A percentile compares a stretch with the other conserved stretches of the same genome.
Conservation (phyloP, 2,329 filamentous ascomycete genomes). For the Aspergillus hiratsukae region DNA sequence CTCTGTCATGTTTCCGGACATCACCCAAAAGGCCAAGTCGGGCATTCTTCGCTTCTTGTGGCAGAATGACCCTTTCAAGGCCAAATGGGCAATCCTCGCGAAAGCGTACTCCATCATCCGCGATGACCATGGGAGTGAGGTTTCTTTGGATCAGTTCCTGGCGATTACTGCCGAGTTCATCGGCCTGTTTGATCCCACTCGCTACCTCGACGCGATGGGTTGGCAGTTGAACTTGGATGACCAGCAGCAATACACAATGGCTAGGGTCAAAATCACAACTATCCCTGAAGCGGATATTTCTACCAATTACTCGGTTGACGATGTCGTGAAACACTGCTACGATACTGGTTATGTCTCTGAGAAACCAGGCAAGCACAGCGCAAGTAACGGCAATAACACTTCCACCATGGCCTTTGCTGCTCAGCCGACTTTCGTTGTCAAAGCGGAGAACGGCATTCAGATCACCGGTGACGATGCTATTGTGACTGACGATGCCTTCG, state of each 20-base stretch:
- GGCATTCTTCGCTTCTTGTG: slow-evolving; percentile 48
- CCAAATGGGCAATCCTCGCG: slow-evolving; percentile 51
- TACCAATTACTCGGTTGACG: slow-evolving; percentile 29
- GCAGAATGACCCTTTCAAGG: slow-evolving; percentile 48
- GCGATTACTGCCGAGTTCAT: slow-evolving; percentile 44
- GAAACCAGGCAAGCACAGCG: slow-evolving; percentile 5
- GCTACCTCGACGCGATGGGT: slow-evolving; percentile 46
- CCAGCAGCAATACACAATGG: slow-evolving; percentile 22
- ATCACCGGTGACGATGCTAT: slow-evolving; percentile 12
- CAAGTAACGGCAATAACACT: slow-evolving; percentile 4
- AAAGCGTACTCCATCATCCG: slow-evolving; percentile 54
- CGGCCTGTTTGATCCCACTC: slow-evolving; percentile 42
- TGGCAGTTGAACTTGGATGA: slow-evolving; percentile 40
- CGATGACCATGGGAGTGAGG: slow-evolving; percentile 46
- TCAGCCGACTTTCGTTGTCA: slow-evolving; percentile 15
- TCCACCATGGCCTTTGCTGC: slow-evolving; percentile 25
- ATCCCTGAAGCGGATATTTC: slow-evolving; percentile 18
- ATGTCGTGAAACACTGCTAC: slow-evolving; percentile 31
- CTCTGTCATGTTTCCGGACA: slow-evolving; percentile 41
- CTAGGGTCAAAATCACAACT: slow-evolving; percentile 11
- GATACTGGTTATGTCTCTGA: slow-evolving; percentile 24
- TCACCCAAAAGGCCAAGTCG: slow-evolving; percentile 52
- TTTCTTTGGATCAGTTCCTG: slow-evolving; percentile 48
- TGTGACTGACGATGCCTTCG: not conserved
- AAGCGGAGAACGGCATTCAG: slow-evolving; percentile 10